phyloP scores from a whole-genome alignment of 768 basidiomycete species.

The Dioszegia hungarica region DNA sequence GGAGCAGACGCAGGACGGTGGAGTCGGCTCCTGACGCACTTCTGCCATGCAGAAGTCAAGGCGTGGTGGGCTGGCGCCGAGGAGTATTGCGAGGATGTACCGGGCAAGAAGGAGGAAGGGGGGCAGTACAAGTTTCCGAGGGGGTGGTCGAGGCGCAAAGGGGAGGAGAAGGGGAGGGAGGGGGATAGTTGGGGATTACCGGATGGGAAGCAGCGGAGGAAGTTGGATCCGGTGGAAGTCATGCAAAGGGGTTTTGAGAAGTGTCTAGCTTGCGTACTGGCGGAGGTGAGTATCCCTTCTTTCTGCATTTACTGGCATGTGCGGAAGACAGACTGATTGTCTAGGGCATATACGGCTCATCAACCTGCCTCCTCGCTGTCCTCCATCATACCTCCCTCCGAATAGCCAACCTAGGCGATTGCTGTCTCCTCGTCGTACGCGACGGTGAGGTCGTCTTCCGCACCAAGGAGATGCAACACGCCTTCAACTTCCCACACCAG shows the following conservation, averaged over 20 bases:
- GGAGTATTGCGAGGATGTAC: slow-evolving; percentile 15
- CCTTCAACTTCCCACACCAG: slow-evolving; percentile 52
- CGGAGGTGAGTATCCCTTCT: slow-evolving; percentile 48
- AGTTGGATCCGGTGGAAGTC: slow-evolving; percentile 52
- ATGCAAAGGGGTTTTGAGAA: slow-evolving; percentile 54
- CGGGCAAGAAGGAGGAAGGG: neutral
- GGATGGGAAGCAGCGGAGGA: slow-evolving; percentile 13
- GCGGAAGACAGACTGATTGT: slow-evolving; percentile 1
- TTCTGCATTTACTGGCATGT: neutral
- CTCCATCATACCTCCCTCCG: slow-evolving; percentile 43
- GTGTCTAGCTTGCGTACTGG: slow-evolving; percentile 46
- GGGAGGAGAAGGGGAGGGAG: slow-evolving; percentile 1
- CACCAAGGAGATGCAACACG: slow-evolving; percentile 91
- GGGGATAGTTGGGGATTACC: neutral
- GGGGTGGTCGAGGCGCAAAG: neutral
- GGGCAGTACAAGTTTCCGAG: no score
- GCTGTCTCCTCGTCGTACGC: slow-evolving; percentile 79
- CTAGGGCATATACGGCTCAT: slow-evolving; percentile 54
- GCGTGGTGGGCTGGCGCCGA: slow-evolving; percentile 37
- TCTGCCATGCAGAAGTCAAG: slow-evolving; percentile 50
- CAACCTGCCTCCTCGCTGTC: slow-evolving; percentile 52
- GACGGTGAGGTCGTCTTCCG: slow-evolving; percentile 70
- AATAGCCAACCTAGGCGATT: slow-evolving; percentile 48
- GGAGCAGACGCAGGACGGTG: slow-evolving; percentile 54
- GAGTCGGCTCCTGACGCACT: slow-evolving; percentile 76